Base-by-base conservation (phyloP, 805 yeast species). In the Saccharomyces cerevisiae region DNA sequence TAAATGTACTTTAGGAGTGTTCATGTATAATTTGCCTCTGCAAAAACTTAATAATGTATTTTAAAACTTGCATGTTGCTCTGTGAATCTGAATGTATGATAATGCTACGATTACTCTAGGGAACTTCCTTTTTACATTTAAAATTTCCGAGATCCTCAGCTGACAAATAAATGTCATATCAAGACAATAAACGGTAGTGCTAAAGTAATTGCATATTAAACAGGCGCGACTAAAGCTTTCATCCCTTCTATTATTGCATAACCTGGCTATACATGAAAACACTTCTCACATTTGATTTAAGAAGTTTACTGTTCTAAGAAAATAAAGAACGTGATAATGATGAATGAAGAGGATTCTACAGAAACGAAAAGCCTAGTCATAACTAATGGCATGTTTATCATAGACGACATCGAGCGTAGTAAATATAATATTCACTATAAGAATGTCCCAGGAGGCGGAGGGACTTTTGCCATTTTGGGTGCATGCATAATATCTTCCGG, bases 401-500 rank as follows among this genome's bases (percentile, higher is more conserved):
- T 91, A 17, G 98, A 91, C 68, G 96, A 89, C 59, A 88, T 90
- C 60, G 83, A 80, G 54, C 69, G 51, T 60, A 68, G 52, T 58
- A 70, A 57, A 51, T 71, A 54, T 53, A 75, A 59, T 58, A 55
- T 46, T 61, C 71, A 26, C 74, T 73, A 59, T 66, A 61, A 57
- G 68, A 56, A 87, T 65, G 76, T 91, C 6, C 75, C 88, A 49
- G 98, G 98, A 0, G 98, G 98, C 1, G 98, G 91, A 1, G 97
- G 96, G 0, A 80, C 92, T 0, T 91, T 79, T 67, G 90, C 90
- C 1, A 79, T 83, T 1, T 71, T 86, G 14, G 97, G 97, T 0
- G 83, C 89, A 0, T 72, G 91, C 26, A 73, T 87, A 50, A 73
- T 82, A 1, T 64, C 79, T 8, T 77, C 80, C 0, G 54, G 62